These are phyloP conservation scores for Trichosanthes cucumerina DNA, from an alignment of 306 rosid genomes.

Conservation along the genomic window DNA sequence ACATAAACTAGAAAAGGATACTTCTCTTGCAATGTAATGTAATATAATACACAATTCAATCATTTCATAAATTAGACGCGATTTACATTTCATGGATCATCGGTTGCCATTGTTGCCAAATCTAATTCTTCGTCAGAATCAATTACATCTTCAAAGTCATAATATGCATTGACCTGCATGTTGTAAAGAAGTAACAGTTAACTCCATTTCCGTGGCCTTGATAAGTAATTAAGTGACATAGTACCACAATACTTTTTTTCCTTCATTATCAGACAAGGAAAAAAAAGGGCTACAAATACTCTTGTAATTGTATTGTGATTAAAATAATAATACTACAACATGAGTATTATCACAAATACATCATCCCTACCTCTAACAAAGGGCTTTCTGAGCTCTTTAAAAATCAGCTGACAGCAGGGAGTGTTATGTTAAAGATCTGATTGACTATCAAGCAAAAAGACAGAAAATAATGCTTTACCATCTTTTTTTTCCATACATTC, in stretches of 20 bases:
- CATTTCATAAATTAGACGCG: neutral
- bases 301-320: no score
- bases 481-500: neutral
- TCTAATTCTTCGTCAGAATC: constrained; percentile 87
- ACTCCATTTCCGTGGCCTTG: neutral
- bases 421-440: neutral
- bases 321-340: no score
- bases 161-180: constrained; percentile 55
- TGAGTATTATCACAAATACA: no score
- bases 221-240: neutral
- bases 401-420: neutral
- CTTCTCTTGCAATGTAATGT: neutral
- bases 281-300: neutral
- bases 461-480: neutral
- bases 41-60: neutral
- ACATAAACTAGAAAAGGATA: neutral
- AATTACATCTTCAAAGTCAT: constrained; percentile 56
- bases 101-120: constrained; percentile 63
- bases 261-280: neutral
- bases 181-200: neutral
- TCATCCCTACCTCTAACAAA: neutral
- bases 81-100: constrained; percentile 14
- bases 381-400: neutral
- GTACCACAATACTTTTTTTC: neutral
- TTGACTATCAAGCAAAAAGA: neutral